These are phyloP conservation scores for Fomitiporia mediterranea DNA, from an alignment of 1,284 basidiomycete genomes.

Conservation along the genomic window DNA sequence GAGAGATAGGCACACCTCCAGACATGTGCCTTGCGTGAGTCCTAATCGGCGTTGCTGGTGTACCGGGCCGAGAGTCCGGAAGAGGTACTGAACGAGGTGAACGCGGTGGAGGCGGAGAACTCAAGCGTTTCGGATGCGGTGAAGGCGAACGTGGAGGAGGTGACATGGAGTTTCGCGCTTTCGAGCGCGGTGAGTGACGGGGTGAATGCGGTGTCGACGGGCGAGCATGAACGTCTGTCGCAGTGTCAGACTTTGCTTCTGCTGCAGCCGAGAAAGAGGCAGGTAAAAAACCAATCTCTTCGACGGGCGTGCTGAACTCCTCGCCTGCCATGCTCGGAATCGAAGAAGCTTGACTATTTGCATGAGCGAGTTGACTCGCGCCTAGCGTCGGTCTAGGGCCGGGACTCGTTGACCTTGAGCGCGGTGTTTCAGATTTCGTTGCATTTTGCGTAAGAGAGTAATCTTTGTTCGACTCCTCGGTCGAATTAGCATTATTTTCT, in stretches of 20 bases:
- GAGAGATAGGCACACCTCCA: neutral
- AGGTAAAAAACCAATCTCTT: conserved; percentile 24
- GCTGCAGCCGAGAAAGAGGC: neutral
- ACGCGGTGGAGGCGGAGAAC: conserved; percentile 20
- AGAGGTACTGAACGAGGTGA: conserved; percentile 34
- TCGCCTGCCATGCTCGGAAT: conserved; percentile 10
- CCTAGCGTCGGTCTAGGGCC: neutral
- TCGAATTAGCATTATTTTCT: neutral
- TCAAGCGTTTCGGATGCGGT: conserved; percentile 13
- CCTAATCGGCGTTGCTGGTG: conserved; percentile 2
- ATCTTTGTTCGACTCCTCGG: neutral
- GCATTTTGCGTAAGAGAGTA: neutral
- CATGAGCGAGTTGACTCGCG: neutral
- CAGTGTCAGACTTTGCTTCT: neutral
- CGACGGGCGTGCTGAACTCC: conserved; percentile 33
- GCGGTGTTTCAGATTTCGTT: conserved; percentile 9
- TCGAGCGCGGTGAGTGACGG: conserved; percentile 8
- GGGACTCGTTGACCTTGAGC: neutral
- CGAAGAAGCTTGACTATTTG: conserved; percentile 13
- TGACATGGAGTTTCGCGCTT: conserved; percentile 1
- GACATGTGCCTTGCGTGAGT: conserved; percentile 20
- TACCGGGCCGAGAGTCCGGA: conserved; percentile 40
- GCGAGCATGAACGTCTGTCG: neutral
- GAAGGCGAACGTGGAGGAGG: conserved; percentile 2
- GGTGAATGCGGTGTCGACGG: neutral